phyloP scores from a whole-genome alignment of 768 basidiomycete genomes.

The Amanita inopinata region DNA sequence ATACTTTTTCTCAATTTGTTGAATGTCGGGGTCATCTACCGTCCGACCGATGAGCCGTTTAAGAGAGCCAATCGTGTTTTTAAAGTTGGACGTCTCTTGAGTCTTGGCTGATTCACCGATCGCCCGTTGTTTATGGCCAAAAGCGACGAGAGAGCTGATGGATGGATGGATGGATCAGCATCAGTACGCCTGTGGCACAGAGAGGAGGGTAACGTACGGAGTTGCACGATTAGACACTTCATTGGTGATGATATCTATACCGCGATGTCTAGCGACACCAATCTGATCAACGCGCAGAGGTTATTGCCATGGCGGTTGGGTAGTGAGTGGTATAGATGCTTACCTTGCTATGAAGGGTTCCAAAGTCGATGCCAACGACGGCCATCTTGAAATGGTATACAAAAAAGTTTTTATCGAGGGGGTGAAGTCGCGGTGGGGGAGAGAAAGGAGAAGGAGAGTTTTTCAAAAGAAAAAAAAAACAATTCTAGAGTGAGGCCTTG shows the following conservation, averaged over 20 bases:
- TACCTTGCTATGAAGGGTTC: constrained; percentile 84
- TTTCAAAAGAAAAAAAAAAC: neutral
- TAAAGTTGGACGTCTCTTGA: constrained; percentile 96
- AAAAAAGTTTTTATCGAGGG: neutral
- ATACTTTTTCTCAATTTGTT: constrained; percentile 82
- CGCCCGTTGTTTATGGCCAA: constrained; percentile 81
- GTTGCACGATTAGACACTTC: constrained; percentile 96
- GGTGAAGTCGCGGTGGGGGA: neutral
- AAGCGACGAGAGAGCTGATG: constrained; percentile 83
- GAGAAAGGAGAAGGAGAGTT: neutral
- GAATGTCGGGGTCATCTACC: constrained; percentile 70
- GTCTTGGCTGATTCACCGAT: constrained; percentile 97
- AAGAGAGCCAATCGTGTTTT: constrained; percentile 89
- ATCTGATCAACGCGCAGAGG: constrained; percentile 39
- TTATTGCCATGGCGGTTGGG: neutral
- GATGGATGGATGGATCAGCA: neutral
- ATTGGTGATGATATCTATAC: constrained; percentile 98
- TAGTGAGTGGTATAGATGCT: constrained; percentile 13
- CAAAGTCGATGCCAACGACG: constrained; percentile 94
- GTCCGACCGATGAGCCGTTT: constrained; percentile 87
- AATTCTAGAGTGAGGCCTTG: neutral
- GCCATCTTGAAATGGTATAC: constrained; percentile 42
- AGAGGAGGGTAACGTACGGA: constrained; percentile 50
- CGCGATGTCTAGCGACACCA: constrained; percentile 90
- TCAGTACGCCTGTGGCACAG: neutral